phyloP scores from a whole-genome alignment of 2,329 filamentous ascomycete genomes.

The Bipolaris gigantea region DNA sequence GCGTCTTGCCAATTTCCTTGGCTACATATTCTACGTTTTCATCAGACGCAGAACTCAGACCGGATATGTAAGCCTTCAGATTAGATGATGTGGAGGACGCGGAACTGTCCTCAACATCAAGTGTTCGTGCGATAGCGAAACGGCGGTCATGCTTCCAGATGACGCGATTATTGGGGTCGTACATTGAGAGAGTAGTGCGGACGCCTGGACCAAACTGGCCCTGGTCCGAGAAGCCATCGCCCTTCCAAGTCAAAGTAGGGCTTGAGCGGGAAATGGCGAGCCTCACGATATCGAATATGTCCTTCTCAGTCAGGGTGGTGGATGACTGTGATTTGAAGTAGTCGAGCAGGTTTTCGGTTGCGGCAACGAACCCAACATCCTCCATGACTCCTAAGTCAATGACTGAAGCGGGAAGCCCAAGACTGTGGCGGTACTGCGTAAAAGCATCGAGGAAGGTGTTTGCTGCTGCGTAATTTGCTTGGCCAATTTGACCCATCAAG shows the following conservation, averaged over 20 bases:
- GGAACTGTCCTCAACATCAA: too few relatives aligned
- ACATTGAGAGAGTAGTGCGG: background rate
- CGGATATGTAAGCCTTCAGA: too few relatives aligned
- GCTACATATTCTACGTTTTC: slow-evolving; percentile 11
- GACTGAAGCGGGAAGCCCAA: background rate
- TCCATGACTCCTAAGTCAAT: slow-evolving; percentile 58
- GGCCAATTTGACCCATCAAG: background rate
- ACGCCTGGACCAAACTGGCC: background rate
- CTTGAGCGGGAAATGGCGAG: background rate
- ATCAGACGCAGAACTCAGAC: too few relatives aligned
- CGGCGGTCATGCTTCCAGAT: slow-evolving; percentile 1
- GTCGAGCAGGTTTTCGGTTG: background rate
- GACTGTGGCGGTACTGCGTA: too few relatives aligned
- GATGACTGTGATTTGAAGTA: background rate
- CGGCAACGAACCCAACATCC: slow-evolving; percentile 42
- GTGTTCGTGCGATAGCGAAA: background rate
- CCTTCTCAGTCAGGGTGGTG: background rate
- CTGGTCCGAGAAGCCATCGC: background rate
- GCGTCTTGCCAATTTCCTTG: slow-evolving; percentile 19
- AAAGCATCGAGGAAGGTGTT: background rate
- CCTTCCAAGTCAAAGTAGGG: background rate
- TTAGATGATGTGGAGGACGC: too few relatives aligned
- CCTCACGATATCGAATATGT: background rate
- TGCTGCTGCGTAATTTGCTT: background rate
- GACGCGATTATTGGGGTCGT: background rate